Evolutionary conservation across 2,329 filamentous ascomycete genomes (phyloP), one percentile per base, ranked within the genome.

Genomic region (Madurella mycetomatis): DNA sequence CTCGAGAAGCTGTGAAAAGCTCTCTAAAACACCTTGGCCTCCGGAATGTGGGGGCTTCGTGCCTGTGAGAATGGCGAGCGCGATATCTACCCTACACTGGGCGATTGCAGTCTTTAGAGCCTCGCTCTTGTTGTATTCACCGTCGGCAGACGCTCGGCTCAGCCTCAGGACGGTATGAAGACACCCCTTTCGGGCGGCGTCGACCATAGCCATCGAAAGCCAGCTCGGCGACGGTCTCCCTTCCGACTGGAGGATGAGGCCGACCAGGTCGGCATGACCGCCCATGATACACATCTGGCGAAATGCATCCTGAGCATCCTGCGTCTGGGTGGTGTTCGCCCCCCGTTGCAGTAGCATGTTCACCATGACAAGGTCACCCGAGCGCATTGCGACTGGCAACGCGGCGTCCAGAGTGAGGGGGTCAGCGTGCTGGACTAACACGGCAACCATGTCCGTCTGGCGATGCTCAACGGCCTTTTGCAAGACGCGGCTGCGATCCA

Each of bases 341-440:
- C 80, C 80, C 47, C 81, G 77, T 18, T 70, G 67, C 3, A 83
- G 64, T 1, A 84, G 68, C 4, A 79, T 65, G 54, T 78, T 72
- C 5, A 76, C 69, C 31, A 81, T 73, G 16, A 62, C 67, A 1
- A 67, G 48, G 43, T 78, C 76, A 4, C 72, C 69, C 8, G 67
- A 70, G 12, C 71, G 71, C 12, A 83, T 73, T 5, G 81, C 80
- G 3, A 72, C 61, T 0, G 78, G 75, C 13, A 83, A 67, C 16
- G 77, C 74, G 0, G 69, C 70, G 57, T 83, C 78, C 17, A 83
- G 69, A 8, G 76, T 73, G 16, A 75, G 52, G 1, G 74, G 67
- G 57, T 83, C 80, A 16, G 79, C 79, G 54, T 81, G 75, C 0
- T 78, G 77, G 2, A 80, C 66, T 31, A 84, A 65, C 5, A 83